These are phyloP conservation scores for Sporothrix schenckii DNA, from an alignment of 2,329 filamentous ascomycete genomes.

Conservation along the genomic window DNA sequence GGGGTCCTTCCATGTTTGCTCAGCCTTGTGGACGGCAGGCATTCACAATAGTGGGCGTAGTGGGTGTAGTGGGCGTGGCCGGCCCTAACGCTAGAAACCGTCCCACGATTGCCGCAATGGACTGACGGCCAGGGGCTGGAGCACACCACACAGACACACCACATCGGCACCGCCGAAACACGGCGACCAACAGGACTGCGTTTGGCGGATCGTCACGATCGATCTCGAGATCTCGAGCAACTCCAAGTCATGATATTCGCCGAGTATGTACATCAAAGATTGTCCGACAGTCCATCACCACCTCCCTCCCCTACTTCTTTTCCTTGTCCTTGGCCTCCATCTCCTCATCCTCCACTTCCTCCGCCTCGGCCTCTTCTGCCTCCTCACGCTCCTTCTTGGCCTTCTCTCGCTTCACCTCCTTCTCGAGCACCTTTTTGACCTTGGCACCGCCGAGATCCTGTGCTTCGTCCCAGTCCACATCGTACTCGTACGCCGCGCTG, in stretches of 20 bases:
- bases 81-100: neutral
- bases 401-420: slow-evolving; percentile 49
- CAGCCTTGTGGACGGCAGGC: neutral
- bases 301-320: neutral
- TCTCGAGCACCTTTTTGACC: slow-evolving; percentile 59
- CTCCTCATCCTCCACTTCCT: slow-evolving; percentile 38
- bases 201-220: neutral
- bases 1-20: neutral
- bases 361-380: slow-evolving; percentile 44
- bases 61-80: neutral
- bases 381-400: slow-evolving; percentile 48
- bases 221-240: neutral
- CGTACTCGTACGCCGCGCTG: slow-evolving; percentile 79
- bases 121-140: neutral
- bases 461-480: slow-evolving; percentile 84
- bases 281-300: no score
- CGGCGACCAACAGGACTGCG: neutral
- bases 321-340: neutral
- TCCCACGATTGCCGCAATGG: slow-evolving; percentile 13
- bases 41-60: neutral
- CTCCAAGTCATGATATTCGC: neutral
- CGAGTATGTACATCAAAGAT: neutral
- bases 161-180: neutral
- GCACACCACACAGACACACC: neutral
- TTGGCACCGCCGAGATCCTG: slow-evolving; percentile 71